A percentile compares a stretch with the other conserved stretches of the same genome.
Conservation (phyloP, 352 stramenopile genomes). For the Phytophthora litchii region DNA sequence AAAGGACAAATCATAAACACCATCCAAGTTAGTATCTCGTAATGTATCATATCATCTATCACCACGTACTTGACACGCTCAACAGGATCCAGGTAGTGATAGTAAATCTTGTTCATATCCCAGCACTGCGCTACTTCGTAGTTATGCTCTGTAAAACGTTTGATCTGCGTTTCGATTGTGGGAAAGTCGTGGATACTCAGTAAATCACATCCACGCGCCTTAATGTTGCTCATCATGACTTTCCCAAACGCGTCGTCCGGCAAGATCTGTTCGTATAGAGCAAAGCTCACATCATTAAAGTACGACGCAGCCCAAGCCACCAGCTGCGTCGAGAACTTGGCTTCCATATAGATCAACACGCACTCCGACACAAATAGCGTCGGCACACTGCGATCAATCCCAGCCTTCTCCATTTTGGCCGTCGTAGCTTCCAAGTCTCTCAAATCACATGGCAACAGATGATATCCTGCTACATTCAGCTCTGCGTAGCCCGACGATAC, state of each 20-base stretch:
- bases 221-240: slow-evolving; percentile 93
- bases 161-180: slow-evolving; percentile 73
- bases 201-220: slow-evolving; percentile 88
- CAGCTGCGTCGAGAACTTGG: slow-evolving; percentile 74
- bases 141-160: slow-evolving; percentile 69
- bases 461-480: slow-evolving; percentile 74
- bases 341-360: slow-evolving; percentile 93
- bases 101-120: slow-evolving; percentile 94
- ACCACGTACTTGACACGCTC: slow-evolving; percentile 70
- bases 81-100: slow-evolving; percentile 75
- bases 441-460: slow-evolving; percentile 81
- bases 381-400: slow-evolving; percentile 51
- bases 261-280: slow-evolving; percentile 92
- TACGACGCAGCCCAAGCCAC: slow-evolving; percentile 68
- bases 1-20: slow-evolving; percentile 4
- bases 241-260: slow-evolving; percentile 89
- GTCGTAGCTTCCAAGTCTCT: slow-evolving; percentile 59
- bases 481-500: slow-evolving; percentile 62
- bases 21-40: not conserved
- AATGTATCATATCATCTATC: not conserved
- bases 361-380: slow-evolving; percentile 91
- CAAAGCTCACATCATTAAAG: slow-evolving; percentile 82
- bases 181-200: slow-evolving; percentile 85
- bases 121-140: slow-evolving; percentile 80
- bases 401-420: slow-evolving; percentile 62